Base-by-base conservation (phyloP, 352 stramenopile species). In the Paralagenidium karlingii region DNA sequence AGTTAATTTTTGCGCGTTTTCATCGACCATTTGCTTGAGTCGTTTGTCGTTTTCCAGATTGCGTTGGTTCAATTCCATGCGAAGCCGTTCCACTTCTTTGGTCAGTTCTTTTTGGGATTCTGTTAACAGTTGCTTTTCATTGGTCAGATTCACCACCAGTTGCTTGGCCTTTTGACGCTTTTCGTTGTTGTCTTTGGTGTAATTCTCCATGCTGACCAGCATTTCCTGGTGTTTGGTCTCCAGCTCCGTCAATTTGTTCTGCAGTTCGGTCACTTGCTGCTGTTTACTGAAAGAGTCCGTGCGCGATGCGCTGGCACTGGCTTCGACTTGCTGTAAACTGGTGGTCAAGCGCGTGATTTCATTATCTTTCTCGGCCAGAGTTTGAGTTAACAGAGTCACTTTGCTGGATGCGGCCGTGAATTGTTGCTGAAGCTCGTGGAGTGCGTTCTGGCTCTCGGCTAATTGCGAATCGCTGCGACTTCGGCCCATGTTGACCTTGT, bases 91-190 rank as follows among this genome's bases (percentile, higher is more conserved):
- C 2, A 84, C 66, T 30, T 84, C 70, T 28, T 69, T 76, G 32
- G 80, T 67, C 2, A 81, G 49, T 9, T 62, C 63, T 12, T 31
- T 60, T 36, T 58, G 69, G 2, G 54, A 32, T n/a, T 80, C 70
- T 6, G 53, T 34, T 4, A 80, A 45, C 15, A 47, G 37, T 20
- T 78, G 70, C 39, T 84, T 84, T 29, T 84, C 70, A 45, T 61
- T 69, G 5, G 73, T 71, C 5, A 84, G 54, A 10, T 63, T 63
- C 22, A 82, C 58, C 16, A 84, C 67, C 13, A 84, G 50, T 15
- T 60, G 55, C 38, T 84, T 84, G 13, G 70, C 70, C 38, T 84
- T 84, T 38, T 82, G 68, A 2, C 65, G 64, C 43, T 84, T 84
- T 19, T 82, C 68, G 8, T 54, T 64, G 38, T 57, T 79, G 20